phyloP scores from a whole-genome alignment of 2,329 filamentous ascomycete genomes.

The Eutypella sp. region DNA sequence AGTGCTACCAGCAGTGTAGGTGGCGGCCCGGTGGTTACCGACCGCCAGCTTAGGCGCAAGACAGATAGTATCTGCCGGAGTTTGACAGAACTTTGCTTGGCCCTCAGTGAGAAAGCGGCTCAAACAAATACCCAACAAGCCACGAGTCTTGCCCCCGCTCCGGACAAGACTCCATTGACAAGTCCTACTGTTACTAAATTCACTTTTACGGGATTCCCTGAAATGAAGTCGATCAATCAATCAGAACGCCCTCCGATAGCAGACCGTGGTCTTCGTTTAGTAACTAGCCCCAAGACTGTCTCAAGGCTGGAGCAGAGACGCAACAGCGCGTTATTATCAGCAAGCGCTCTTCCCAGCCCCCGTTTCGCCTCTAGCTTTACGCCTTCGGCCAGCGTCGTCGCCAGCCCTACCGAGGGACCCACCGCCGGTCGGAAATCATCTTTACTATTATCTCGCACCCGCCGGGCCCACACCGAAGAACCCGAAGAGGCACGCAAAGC shows the following conservation, averaged over 20 bases:
- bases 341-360: conserved; percentile 41
- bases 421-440: conserved; percentile 47
- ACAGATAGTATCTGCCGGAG: conserved; percentile 90
- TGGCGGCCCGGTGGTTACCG: conserved; percentile 50
- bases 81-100: conserved; percentile 86
- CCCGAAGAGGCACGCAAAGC: conserved; percentile 46
- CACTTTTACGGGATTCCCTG: conserved; percentile 11
- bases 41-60: conserved; percentile 83
- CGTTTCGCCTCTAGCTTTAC: conserved; percentile 10
- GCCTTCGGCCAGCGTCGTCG: conserved; percentile 17
- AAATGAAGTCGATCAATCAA: too few relatives aligned
- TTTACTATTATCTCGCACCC: conserved; percentile 40
- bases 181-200: conserved; percentile 44
- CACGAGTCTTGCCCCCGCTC: conserved; percentile 17
- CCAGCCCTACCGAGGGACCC: conserved; percentile 34
- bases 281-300: conserved; percentile 42
- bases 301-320: conserved; percentile 52
- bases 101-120: conserved; percentile 60
- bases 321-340: conserved; percentile 40
- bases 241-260: too few relatives aligned
- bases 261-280: conserved; percentile 33
- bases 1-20: conserved; percentile 62
- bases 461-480: conserved; percentile 46
- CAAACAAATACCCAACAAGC: conserved; percentile 30
- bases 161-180: conserved; percentile 26